Conservation (phyloP, 169 alveolate genomes). For the Plasmodium inui region DNA sequence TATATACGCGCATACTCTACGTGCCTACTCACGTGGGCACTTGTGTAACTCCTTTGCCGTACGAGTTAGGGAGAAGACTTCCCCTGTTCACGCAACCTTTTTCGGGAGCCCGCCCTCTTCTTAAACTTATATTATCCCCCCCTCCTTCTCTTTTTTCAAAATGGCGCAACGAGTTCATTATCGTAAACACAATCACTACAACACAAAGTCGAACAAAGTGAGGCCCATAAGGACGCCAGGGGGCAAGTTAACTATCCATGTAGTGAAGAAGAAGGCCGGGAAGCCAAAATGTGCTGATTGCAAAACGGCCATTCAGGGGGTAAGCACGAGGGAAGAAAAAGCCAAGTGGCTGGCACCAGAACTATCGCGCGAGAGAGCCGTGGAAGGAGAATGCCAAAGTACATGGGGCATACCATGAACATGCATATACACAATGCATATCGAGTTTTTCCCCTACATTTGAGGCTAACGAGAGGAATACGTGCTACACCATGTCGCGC, state of each 20-base stretch:
- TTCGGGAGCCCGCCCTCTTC: neutral
- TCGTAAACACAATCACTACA: slow-evolving; percentile 88
- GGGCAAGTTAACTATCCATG: slow-evolving; percentile 84
- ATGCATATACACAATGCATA: neutral
- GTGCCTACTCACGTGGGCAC: neutral
- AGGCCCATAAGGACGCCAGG: slow-evolving; percentile 94
- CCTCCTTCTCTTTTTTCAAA: neutral
- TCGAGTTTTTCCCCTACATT: neutral
- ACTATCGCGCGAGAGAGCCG: neutral
- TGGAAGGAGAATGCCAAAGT: neutral
- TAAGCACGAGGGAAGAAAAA: slow-evolving; percentile 30
- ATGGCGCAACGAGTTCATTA: slow-evolving; percentile 93
- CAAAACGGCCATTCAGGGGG: slow-evolving; percentile 83
- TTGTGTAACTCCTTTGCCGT: neutral
- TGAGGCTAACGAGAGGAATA: neutral
- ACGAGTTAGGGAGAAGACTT: neutral
- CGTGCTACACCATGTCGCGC: neutral
- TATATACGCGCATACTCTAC: neutral
- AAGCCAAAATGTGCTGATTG: slow-evolving; percentile 90
- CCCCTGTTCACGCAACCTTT: neutral
- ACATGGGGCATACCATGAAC: neutral
- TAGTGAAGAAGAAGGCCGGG: slow-evolving; percentile 82
- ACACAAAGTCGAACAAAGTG: slow-evolving; percentile 90
- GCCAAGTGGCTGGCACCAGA: neutral
- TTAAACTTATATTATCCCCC: neutral